phyloP scores from a whole-genome alignment of 352 stramenopile genomes.

The Achlya hypogyna region DNA sequence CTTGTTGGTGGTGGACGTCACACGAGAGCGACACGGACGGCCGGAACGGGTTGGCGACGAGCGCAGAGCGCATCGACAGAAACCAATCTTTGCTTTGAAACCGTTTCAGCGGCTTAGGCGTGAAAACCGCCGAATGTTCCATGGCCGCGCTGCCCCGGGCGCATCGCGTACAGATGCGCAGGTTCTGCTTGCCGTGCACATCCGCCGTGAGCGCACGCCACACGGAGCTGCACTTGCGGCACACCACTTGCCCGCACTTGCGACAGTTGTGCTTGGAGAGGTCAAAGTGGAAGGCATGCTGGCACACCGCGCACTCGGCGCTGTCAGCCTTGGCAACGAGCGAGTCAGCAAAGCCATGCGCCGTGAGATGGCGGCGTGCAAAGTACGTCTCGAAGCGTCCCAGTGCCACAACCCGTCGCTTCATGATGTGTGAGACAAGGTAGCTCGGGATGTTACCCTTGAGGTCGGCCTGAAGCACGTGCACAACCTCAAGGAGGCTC shows the following conservation, averaged over 20 bases:
- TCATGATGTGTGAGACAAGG: conserved; percentile 45
- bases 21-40: conserved; percentile 19
- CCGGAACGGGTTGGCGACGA: conserved; percentile 17
- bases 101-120: background rate
- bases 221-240: conserved; percentile 43
- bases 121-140: background rate
- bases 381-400: conserved; percentile 41
- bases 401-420: conserved; percentile 43
- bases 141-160: background rate
- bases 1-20: conserved; percentile 1
- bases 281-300: conserved; percentile 37
- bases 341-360: conserved; percentile 29
- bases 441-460: conserved; percentile 43
- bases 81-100: conserved; percentile 18
- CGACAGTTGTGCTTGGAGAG: conserved; percentile 50
- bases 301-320: conserved; percentile 46
- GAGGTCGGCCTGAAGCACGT: conserved; percentile 52
- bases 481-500: conserved; percentile 55
- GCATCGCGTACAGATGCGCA: background rate
- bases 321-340: conserved; percentile 52
- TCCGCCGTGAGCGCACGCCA: conserved; percentile 19
- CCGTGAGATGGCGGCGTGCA: conserved; percentile 36
- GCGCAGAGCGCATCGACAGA: conserved; percentile 6
- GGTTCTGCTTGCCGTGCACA: background rate
- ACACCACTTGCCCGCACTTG: conserved; percentile 68